Percentiles rank a stretch among this genome's conserved stretches.
phyloP scores from a whole-genome alignment of 306 rosid genomes.

The Begonia loranthoides region DNA sequence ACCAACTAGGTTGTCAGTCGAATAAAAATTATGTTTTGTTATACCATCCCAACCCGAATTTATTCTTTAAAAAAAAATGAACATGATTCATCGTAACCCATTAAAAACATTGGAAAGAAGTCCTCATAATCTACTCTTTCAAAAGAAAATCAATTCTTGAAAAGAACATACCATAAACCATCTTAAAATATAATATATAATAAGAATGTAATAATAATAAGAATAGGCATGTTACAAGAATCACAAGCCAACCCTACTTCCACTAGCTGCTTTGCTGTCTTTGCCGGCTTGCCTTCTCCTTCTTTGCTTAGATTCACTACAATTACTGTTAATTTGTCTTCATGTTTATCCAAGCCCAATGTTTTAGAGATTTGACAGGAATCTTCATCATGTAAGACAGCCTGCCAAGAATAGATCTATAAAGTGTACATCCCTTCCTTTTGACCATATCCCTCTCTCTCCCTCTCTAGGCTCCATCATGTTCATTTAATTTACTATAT shows the following conservation, averaged over 20 bases:
- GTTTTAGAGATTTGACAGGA: conserved; percentile 21
- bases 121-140: too few relatives aligned
- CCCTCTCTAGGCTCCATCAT: conserved; percentile 7
- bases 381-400: conserved; percentile 37
- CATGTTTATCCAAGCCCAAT: conserved; percentile 17
- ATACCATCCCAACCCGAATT: too few relatives aligned
- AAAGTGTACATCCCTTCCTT: conserved; percentile 18
- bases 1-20: too few relatives aligned
- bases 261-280: conserved; percentile 74
- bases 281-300: conserved; percentile 64
- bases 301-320: conserved; percentile 34
- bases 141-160: too few relatives aligned
- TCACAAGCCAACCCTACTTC: conserved; percentile 51
- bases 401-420: conserved; percentile 39
- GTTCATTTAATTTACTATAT: conserved; percentile 3
- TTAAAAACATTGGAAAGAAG: too few relatives aligned
- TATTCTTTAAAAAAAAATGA: too few relatives aligned
- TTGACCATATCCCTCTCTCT: conserved; percentile 27
- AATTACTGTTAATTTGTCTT: conserved; percentile 42
- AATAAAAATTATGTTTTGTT: too few relatives aligned
- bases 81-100: too few relatives aligned
- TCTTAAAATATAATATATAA: too few relatives aligned
- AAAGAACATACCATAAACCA: too few relatives aligned
- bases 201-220: too few relatives aligned
- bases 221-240: conserved; percentile 38